Percentiles rank a stretch among this genome's conserved stretches.
Evolutionary conservation across 305 asterid genomes (phyloP).

Genomic region (Stenogyne calaminthoides): DNA sequence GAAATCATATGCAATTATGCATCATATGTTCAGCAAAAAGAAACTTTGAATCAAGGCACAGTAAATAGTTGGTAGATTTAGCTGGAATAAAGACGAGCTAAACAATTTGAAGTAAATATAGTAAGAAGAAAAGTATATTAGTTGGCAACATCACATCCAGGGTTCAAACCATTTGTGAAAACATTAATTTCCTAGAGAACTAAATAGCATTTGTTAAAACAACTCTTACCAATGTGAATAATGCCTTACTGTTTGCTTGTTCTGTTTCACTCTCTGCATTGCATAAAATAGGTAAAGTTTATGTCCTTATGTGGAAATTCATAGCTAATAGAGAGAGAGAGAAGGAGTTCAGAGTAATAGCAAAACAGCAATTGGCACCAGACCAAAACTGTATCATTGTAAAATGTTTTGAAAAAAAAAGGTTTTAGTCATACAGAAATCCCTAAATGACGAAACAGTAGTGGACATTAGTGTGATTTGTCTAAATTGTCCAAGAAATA

Average conservation of each 20-base stretch:
- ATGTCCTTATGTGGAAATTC: not conserved
- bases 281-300: conserved; percentile 26
- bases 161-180: not conserved
- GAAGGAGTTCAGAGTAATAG: conserved; percentile 1
- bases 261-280: conserved; percentile 54
- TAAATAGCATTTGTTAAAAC: conserved; percentile 17
- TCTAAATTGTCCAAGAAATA: not conserved
- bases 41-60: conserved; percentile 1
- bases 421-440: not conserved
- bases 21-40: conserved; percentile 12
- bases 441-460: conserved; percentile 3
- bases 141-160: conserved; percentile 11
- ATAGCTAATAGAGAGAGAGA: conserved; percentile 4
- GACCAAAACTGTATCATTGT: conserved; percentile 10
- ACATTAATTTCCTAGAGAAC: conserved; percentile 12
- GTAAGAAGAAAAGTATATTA: conserved; percentile 17
- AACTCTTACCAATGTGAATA: conserved; percentile 57
- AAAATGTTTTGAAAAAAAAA: conserved; percentile 3
- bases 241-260: conserved; percentile 40
- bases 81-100: not conserved
- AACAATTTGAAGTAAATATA: conserved; percentile 6
- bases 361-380: not conserved
- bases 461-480: conserved; percentile 6
- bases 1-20: conserved; percentile 28
- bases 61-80: conserved; percentile 2